These are phyloP conservation scores for Fusarium sarcochroum DNA, from an alignment of 2,329 filamentous ascomycete species.

Conservation along the genomic window DNA sequence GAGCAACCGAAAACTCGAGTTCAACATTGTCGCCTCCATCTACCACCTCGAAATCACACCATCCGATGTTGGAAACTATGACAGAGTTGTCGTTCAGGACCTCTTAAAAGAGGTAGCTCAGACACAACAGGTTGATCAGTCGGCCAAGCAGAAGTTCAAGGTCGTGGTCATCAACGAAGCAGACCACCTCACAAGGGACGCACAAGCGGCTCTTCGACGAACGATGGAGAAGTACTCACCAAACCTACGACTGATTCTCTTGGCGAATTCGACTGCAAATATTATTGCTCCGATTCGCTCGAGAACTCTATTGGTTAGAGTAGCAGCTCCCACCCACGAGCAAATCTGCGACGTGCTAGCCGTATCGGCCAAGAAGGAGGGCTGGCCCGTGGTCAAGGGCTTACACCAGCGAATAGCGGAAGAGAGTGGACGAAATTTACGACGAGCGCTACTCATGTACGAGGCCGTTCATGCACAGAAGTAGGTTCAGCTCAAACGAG, in stretches of 20 bases:
- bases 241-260: slow-evolving; percentile 89
- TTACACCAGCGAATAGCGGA: slow-evolving; percentile 88
- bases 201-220: slow-evolving; percentile 91
- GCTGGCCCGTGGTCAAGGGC: slow-evolving; percentile 81
- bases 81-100: slow-evolving; percentile 95
- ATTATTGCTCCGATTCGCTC: slow-evolving; percentile 99
- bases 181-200: slow-evolving; percentile 92
- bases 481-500: slow-evolving; percentile 65
- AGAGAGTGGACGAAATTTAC: slow-evolving; percentile 91
- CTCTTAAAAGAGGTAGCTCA: slow-evolving; percentile 97
- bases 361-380: slow-evolving; percentile 80
- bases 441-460: slow-evolving; percentile 94
- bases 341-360: slow-evolving; percentile 87
- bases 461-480: slow-evolving; percentile 98
- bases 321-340: slow-evolving; percentile 87
- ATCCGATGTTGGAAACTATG: slow-evolving; percentile 95
- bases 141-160: slow-evolving; percentile 94
- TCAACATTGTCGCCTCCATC: slow-evolving; percentile 97
- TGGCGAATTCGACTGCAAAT: slow-evolving; percentile 97
- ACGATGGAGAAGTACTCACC: slow-evolving; percentile 99
- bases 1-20: slow-evolving; percentile 96
- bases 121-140: slow-evolving; percentile 97
- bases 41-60: slow-evolving; percentile 99
- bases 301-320: slow-evolving; percentile 89
- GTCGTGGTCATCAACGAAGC: slow-evolving; percentile 99